These are phyloP conservation scores for Lipomyces mesembrius DNA, from an alignment of 805 yeast genomes.

Conservation along the genomic window DNA sequence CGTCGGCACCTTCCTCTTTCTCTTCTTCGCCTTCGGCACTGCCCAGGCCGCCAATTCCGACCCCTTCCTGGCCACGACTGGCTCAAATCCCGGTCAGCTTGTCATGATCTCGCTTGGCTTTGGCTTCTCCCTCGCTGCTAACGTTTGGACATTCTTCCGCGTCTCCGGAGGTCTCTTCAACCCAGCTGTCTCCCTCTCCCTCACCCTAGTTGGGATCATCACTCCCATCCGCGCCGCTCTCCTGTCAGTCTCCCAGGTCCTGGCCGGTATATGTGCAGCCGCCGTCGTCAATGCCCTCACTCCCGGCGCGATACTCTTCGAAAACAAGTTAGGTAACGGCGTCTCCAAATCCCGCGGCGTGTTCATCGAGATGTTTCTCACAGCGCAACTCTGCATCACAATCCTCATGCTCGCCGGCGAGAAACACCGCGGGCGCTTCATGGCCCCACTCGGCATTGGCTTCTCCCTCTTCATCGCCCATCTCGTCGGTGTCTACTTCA, in stretches of 20 bases:
- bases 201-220: slow-evolving; percentile 73
- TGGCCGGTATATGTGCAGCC: slow-evolving; percentile 92
- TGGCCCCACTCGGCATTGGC: slow-evolving; percentile 86
- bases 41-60: slow-evolving; percentile 76
- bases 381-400: slow-evolving; percentile 71
- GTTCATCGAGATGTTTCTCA: slow-evolving; percentile 81
- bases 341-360: slow-evolving; percentile 74
- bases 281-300: slow-evolving; percentile 86
- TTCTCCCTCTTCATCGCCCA: slow-evolving; percentile 80
- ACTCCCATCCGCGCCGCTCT: slow-evolving; percentile 71
- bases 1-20: slow-evolving; percentile 81
- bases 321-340: slow-evolving; percentile 74
- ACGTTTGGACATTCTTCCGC: slow-evolving; percentile 68
- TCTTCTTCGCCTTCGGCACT: slow-evolving; percentile 80
- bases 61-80: slow-evolving; percentile 44
- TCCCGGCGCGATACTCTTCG: slow-evolving; percentile 74
- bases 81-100: slow-evolving; percentile 67
- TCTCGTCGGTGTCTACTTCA: slow-evolving; percentile 76
- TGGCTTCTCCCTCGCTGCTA: slow-evolving; percentile 82
- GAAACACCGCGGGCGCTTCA: slow-evolving; percentile 71
- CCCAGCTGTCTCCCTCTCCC: slow-evolving; percentile 82
- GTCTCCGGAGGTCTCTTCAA: slow-evolving; percentile 89
- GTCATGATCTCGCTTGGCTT: slow-evolving; percentile 84
- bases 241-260: slow-evolving; percentile 68
- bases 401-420: slow-evolving; percentile 85